Percentiles rank a stretch among this genome's conserved stretches.
Conservation (phyloP, 371 early-diverging fungal genomes). For the Capillidium heterosporum region DNA sequence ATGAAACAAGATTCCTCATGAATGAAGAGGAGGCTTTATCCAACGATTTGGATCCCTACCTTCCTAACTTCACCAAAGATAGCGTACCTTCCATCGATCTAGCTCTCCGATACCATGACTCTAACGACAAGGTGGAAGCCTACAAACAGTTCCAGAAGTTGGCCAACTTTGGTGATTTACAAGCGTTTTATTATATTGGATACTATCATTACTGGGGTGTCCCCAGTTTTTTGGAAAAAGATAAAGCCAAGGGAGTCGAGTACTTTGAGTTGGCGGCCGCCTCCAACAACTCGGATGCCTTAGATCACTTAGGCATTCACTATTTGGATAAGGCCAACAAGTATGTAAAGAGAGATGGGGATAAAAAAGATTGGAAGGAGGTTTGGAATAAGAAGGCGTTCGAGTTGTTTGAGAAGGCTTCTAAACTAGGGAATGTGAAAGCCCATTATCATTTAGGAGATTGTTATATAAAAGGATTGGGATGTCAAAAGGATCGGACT, state of each 20-base stretch:
- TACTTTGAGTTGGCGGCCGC: not conserved
- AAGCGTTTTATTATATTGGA: not conserved
- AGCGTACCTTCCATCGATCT: no score
- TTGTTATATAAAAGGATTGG: not conserved
- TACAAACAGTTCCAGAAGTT: not conserved
- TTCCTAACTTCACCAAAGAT: no score
- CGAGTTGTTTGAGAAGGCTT: not conserved
- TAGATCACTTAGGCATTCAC: not conserved
- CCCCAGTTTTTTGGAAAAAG: not conserved
- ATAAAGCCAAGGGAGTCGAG: not conserved
- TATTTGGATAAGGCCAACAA: not conserved
- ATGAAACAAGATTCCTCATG: not conserved
- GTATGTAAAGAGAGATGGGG: no score
- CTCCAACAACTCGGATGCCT: not conserved
- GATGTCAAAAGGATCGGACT: not conserved
- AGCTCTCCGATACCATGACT: not conserved
- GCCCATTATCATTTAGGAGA: not conserved
- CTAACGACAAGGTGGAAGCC: not conserved
- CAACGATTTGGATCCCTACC: not conserved
- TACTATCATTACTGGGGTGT: not conserved
- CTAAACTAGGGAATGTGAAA: not conserved
- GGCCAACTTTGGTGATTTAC: not conserved
- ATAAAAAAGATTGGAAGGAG: not conserved
- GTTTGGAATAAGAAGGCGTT: not conserved
- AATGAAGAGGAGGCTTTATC: not conserved